Base-by-base conservation (phyloP, 106 monocot species). In the Phalaenopsis equestris region DNA sequence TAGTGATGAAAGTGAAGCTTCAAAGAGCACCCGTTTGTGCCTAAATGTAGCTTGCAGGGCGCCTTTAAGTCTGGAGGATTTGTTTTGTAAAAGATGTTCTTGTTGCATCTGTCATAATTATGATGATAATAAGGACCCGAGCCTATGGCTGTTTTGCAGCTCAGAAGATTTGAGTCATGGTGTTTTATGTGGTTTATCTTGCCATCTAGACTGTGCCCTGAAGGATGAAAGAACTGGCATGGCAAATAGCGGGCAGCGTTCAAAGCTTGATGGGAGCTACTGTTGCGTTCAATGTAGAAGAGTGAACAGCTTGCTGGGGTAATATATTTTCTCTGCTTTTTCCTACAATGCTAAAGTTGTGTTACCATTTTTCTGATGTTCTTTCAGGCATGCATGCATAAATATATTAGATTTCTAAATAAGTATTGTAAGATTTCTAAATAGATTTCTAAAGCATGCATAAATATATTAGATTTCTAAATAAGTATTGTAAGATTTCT, bases 51-150 rank as follows among this genome's bases (percentile, higher is more conserved):
- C 89, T 52, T 93, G 93, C 82, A 85, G 79, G 67, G 93, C 90
- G 72, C 52, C 83, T 17, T 19, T 87, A 75, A 81, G 36, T 36
- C 24, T 9, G 39, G 87, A 80, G 10, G 89, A 87, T 72, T 38
- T 70, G 5, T 93, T 90, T 74, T 93, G 93, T 83, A 87, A 78
- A 57, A 77, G 93, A 17, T 93, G 93, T 19, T 85, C 93, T 1
- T 93, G 93, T 49, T 90, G 90, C 45, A 91, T 93, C 41, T 93
- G 93, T 56, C 75, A 84, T 75, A 84, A 87, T 37, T 93, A 84
- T 79, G 93, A 93, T 77, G 93, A 93, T 47, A 91, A 93, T 41
- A 93, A 93, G 79, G 93, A 93, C 47, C 93, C 93, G 12, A 90
- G 90, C 39, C 87, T 93, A 65, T 93, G 93, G 93, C 64, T 93